Evolutionary conservation across 176 grass and related monocot species (phyloP).

Genomic region (Rhynchospora breviuscula): DNA sequence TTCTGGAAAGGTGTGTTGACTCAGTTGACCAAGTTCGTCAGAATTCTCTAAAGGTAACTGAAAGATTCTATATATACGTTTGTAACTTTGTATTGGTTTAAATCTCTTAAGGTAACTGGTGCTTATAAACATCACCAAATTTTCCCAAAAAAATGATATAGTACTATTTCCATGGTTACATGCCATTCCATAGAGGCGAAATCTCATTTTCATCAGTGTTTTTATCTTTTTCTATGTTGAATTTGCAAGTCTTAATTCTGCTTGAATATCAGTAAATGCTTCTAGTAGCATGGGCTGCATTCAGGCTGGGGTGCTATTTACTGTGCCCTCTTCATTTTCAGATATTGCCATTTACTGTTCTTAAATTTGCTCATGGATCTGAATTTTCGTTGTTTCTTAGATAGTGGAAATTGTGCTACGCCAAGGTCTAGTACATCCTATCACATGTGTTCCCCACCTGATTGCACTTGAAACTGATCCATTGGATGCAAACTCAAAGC

Average conservation of each 20-base stretch:
- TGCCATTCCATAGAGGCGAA: neutral
- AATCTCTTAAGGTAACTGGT: neutral
- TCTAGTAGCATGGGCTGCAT: neutral
- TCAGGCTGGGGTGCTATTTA: neutral
- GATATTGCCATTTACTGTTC: slow-evolving; percentile 1
- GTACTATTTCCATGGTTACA: neutral
- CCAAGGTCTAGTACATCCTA: slow-evolving; percentile 94
- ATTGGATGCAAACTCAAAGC: slow-evolving; percentile 71
- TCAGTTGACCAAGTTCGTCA: slow-evolving; percentile 72
- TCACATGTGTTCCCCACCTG: slow-evolving; percentile 88
- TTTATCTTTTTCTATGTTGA: neutral
- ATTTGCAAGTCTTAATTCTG: neutral
- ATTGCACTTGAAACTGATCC: slow-evolving; percentile 97
- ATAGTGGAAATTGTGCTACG: slow-evolving; percentile 98
- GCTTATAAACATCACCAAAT: neutral
- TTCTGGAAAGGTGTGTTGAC: slow-evolving; percentile 94
- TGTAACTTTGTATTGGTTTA: neutral
- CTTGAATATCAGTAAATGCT: neutral
- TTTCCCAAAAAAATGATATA: neutral
- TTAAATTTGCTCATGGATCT: slow-evolving; percentile 12
- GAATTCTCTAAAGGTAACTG: slow-evolving; percentile 69
- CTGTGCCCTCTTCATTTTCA: slow-evolving; percentile 16
- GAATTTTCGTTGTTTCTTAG: slow-evolving; percentile 33
- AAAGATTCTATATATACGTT: neutral
- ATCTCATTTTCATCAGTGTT: neutral